A percentile compares a stretch with the other conserved stretches of the same genome.
Evolutionary conservation across 2,329 filamentous ascomycete species (phyloP).

Genomic region (Cordyceps javanica): DNA sequence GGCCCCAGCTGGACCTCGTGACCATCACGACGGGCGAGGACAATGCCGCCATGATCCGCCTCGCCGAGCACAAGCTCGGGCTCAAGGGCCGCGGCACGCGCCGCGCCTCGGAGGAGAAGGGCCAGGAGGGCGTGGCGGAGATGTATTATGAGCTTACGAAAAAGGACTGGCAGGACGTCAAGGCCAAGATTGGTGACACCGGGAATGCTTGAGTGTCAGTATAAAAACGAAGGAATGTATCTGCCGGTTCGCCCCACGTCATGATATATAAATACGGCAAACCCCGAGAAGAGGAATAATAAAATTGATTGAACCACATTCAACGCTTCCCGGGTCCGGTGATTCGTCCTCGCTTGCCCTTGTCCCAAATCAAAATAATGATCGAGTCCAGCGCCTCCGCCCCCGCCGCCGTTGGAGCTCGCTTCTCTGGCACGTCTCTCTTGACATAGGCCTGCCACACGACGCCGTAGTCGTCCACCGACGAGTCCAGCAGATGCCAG

Average conservation of each 20-base stretch:
- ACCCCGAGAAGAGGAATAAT: background rate
- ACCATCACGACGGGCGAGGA: conserved; percentile 20
- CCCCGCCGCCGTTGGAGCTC: conserved; percentile 5
- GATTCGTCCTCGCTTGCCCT: conserved; percentile 2
- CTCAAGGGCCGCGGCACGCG: conserved; percentile 17
- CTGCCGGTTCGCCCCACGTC: background rate
- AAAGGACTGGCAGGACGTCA: conserved; percentile 15
- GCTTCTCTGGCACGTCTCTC: conserved; percentile 15
- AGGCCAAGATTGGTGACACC: background rate
- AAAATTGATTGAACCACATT: background rate
- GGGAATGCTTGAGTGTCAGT: background rate
- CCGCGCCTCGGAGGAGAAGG: conserved; percentile 10
- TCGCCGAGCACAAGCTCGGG: conserved; percentile 20
- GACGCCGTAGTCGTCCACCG: conserved; percentile 27
- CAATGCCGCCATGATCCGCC: conserved; percentile 20
- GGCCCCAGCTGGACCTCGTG: conserved; percentile 23
- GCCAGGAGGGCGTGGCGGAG: conserved; percentile 16
- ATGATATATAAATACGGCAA: background rate
- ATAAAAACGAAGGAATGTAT: background rate
- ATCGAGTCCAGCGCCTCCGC: conserved; percentile 31
- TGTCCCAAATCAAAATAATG: conserved; percentile 36
- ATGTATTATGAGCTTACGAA: conserved; percentile 21
- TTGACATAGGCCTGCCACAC: conserved; percentile 44
- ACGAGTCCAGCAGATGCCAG: conserved; percentile 37
- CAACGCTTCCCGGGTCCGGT: background rate